phyloP scores from a whole-genome alignment of 2,329 filamentous ascomycete species.

The Pseudohalonectria lignicola region DNA sequence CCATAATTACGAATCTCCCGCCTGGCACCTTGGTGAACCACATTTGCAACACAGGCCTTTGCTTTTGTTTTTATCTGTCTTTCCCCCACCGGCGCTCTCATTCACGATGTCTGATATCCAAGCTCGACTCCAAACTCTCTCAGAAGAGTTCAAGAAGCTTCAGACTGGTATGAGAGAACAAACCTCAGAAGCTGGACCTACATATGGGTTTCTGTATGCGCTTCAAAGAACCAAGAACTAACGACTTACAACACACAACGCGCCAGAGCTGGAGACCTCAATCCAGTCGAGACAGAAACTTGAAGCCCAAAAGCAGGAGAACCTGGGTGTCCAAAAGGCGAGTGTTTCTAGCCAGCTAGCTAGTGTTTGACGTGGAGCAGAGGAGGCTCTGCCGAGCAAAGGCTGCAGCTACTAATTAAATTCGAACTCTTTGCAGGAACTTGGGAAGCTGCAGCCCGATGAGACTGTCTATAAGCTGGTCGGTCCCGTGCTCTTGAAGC shows the following conservation, averaged over 20 bases:
- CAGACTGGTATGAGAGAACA: constrained; percentile 65
- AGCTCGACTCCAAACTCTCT: constrained; percentile 68
- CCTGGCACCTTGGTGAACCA: no score
- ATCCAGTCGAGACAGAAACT: constrained; percentile 80
- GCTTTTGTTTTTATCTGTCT: no score
- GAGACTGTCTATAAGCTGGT: constrained; percentile 94
- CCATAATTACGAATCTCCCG: no score
- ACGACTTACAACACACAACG: no score
- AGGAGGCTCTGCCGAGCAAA: neutral
- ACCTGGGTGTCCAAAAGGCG: constrained; percentile 75
- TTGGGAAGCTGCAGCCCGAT: constrained; percentile 64
- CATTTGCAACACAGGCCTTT: no score
- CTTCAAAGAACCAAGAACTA: no score
- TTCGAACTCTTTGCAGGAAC: constrained; percentile 49
- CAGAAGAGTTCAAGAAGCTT: constrained; percentile 78
- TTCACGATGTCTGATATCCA: constrained; percentile 63
- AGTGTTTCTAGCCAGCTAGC: constrained; percentile 4
- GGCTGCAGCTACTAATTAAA: neutral
- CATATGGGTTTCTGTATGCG: no score
- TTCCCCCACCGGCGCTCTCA: no score
- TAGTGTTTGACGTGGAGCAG: neutral
- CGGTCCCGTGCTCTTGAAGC: constrained; percentile 86
- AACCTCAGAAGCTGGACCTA: no score
- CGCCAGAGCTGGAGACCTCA: constrained; percentile 72
- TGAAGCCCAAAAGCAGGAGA: constrained; percentile 90